Evolutionary conservation across 2,329 filamentous ascomycete genomes (phyloP).

Genomic region (Hymenoscyphus albidus): DNA sequence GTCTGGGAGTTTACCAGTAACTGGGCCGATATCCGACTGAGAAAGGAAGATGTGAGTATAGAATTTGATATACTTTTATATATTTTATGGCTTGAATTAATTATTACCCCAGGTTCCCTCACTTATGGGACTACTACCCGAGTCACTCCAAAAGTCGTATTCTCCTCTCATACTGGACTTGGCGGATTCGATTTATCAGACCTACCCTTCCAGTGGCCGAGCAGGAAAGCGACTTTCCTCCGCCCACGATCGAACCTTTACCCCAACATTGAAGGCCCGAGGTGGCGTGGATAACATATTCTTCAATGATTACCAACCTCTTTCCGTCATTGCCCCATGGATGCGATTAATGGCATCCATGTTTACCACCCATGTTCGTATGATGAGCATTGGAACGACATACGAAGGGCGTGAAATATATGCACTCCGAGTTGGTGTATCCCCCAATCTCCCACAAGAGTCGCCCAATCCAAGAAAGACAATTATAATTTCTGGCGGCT

Average conservation of each 20-base stretch:
- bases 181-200: slow-evolving; percentile 70
- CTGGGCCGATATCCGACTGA: slow-evolving; percentile 80
- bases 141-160: slow-evolving; percentile 67
- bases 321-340: slow-evolving; percentile 77
- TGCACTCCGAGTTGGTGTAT: slow-evolving; percentile 70
- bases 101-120: slow-evolving; percentile 52
- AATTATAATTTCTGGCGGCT: slow-evolving; percentile 75
- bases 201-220: slow-evolving; percentile 50
- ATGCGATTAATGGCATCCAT: slow-evolving; percentile 86
- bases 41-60: slow-evolving; percentile 63
- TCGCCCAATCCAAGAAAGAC: slow-evolving; percentile 59
- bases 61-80: background rate
- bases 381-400: slow-evolving; percentile 75
- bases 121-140: slow-evolving; percentile 72
- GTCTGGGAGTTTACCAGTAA: slow-evolving; percentile 81
- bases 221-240: slow-evolving; percentile 21
- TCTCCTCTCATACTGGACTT: slow-evolving; percentile 76
- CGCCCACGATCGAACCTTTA: slow-evolving; percentile 32
- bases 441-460: slow-evolving; percentile 45
- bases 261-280: slow-evolving; percentile 30
- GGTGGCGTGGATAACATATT: slow-evolving; percentile 66
- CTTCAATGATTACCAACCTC: slow-evolving; percentile 87
- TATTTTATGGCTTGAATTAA: slow-evolving; percentile 13
- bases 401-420: slow-evolving; percentile 85
- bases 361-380: slow-evolving; percentile 75